A percentile compares a stretch with the other conserved stretches of the same genome.
Conservation (phyloP, 495 filamentous ascomycete species). For the Xanthoparmelia taractica region DNA sequence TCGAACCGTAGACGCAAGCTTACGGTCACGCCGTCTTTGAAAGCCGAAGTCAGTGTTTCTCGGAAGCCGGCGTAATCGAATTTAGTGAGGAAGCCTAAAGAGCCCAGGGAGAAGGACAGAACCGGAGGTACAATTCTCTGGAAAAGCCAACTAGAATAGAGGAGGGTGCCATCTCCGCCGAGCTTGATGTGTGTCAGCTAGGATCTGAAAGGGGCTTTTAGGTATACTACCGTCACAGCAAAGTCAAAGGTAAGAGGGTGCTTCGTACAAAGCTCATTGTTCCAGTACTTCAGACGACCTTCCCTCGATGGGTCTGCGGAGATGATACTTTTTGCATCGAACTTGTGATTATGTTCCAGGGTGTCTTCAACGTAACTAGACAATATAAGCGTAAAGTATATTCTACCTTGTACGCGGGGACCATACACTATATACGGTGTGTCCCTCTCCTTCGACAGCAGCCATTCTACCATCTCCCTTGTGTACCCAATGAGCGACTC, state of each 20-base stretch:
- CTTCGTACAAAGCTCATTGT: slow-evolving; percentile 62
- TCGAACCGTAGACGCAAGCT: slow-evolving; percentile 84
- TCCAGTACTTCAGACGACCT: slow-evolving; percentile 72
- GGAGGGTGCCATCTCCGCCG: slow-evolving; percentile 92
- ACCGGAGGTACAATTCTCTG: slow-evolving; percentile 94
- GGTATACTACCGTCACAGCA: slow-evolving; percentile 55
- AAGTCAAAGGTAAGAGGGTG: slow-evolving; percentile 89
- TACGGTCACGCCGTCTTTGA: slow-evolving; percentile 81
- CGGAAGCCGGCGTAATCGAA: slow-evolving; percentile 78
- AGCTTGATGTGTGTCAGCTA: slow-evolving; percentile 38
- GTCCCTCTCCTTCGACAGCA: slow-evolving; percentile 68
- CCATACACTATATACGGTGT: slow-evolving; percentile 62
- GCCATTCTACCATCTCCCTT: slow-evolving; percentile 69
- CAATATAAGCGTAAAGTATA: slow-evolving; percentile 3
- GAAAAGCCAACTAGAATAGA: slow-evolving; percentile 95
- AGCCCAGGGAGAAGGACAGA: slow-evolving; percentile 83
- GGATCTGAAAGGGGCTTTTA: neutral
- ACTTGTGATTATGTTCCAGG: slow-evolving; percentile 58
- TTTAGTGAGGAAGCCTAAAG: slow-evolving; percentile 90
- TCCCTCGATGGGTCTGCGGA: slow-evolving; percentile 46
- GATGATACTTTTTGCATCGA: slow-evolving; percentile 58
- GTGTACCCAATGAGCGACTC: slow-evolving; percentile 71
- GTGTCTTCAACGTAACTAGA: slow-evolving; percentile 62
- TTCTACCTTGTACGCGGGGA: neutral
- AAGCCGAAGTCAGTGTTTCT: slow-evolving; percentile 60